phyloP scores from a whole-genome alignment of 169 alveolate genomes.

The Theileria equi region DNA sequence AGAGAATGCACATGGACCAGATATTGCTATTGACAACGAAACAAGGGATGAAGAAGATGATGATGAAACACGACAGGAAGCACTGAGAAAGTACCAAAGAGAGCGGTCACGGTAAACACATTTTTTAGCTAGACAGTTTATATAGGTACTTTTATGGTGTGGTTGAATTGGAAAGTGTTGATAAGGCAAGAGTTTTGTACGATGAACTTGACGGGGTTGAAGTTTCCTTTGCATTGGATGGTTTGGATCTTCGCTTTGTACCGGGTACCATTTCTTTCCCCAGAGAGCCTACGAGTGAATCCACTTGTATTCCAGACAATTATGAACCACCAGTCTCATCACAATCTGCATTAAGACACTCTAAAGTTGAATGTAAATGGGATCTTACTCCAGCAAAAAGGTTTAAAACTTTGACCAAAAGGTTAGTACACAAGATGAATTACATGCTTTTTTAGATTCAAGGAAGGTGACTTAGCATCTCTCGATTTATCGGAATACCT shows the following conservation, averaged over 20 bases:
- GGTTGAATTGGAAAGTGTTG: slow-evolving; percentile 85
- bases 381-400: slow-evolving; percentile 90
- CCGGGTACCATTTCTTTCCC: slow-evolving; percentile 90
- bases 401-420: slow-evolving; percentile 75
- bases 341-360: slow-evolving; percentile 89
- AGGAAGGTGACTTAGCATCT: slow-evolving; percentile 33
- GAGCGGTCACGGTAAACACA: slow-evolving; percentile 51
- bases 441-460: slow-evolving; percentile 5
- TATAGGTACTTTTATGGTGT: slow-evolving; percentile 90
- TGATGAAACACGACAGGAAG: slow-evolving; percentile 69
- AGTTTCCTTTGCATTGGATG: slow-evolving; percentile 88
- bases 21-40: slow-evolving; percentile 57
- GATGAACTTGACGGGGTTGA: slow-evolving; percentile 94
- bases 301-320: slow-evolving; percentile 86
- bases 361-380: slow-evolving; percentile 93
- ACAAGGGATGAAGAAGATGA: slow-evolving; percentile 59
- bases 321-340: slow-evolving; percentile 84
- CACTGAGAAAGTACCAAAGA: slow-evolving; percentile 64
- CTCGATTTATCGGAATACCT: slow-evolving; percentile 35
- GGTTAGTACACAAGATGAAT: not conserved
- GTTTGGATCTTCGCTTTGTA: slow-evolving; percentile 90
- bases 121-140: slow-evolving; percentile 69
- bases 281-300: slow-evolving; percentile 84
- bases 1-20: slow-evolving; percentile 91
- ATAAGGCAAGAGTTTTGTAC: slow-evolving; percentile 87